Percentiles rank a stretch among this genome's conserved stretches.
Conservation (phyloP, 1,139 yeast genomes). For the Suhomyces taliae region DNA sequence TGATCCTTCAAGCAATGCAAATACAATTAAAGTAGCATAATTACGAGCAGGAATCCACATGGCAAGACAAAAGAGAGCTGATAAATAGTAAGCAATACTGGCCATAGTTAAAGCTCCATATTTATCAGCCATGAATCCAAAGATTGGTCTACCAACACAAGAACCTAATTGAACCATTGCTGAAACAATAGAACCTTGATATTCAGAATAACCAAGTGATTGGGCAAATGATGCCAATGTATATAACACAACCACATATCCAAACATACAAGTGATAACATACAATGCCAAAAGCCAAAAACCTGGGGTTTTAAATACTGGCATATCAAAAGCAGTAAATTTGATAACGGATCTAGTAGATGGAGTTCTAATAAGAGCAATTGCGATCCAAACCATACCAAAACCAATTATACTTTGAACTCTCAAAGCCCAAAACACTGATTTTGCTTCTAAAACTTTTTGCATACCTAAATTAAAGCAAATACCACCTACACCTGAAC, state of each 20-base stretch:
- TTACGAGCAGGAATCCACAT: constrained; percentile 66
- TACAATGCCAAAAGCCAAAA: constrained; percentile 30
- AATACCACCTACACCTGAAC: constrained; percentile 66
- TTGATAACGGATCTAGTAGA: constrained; percentile 22
- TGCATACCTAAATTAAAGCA: constrained; percentile 33
- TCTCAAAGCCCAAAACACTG: constrained; percentile 45
- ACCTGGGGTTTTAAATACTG: constrained; percentile 28
- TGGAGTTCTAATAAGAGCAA: constrained; percentile 22
- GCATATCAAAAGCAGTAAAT: constrained; percentile 21
- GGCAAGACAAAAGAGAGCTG: constrained; percentile 44
- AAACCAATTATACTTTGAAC: constrained; percentile 31
- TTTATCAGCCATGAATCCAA: constrained; percentile 47
- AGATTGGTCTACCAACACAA: constrained; percentile 39
- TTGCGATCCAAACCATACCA: constrained; percentile 27
- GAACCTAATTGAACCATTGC: constrained; percentile 50
- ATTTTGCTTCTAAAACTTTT: constrained; percentile 20
- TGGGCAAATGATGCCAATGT: constrained; percentile 33
- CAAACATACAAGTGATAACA: constrained; percentile 37
- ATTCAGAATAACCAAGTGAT: constrained; percentile 25
- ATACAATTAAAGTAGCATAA: constrained; percentile 49
- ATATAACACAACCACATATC: constrained; percentile 38
- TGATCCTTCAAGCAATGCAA: constrained; percentile 48
- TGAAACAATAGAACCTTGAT: constrained; percentile 50
- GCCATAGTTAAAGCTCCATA: constrained; percentile 47
- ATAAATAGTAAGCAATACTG: constrained; percentile 29